phyloP scores from a whole-genome alignment of 257 asterid genomes.

The Solanum tarapatanum region DNA sequence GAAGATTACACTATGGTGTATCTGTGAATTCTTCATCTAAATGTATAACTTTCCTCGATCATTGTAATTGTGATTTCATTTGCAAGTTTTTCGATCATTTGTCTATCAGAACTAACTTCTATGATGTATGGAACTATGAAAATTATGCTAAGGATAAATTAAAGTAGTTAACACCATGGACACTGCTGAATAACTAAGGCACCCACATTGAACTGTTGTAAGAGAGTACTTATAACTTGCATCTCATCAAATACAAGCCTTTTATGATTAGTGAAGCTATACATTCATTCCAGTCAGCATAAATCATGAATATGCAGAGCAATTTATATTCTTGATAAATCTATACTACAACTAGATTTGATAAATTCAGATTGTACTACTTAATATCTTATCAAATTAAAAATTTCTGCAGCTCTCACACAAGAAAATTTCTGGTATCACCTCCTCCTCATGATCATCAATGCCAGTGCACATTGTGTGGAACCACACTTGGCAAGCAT shows the following conservation, averaged over 20 bases:
- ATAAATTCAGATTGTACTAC: background rate
- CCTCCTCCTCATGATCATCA: slow-evolving; percentile 5
- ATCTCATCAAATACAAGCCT: background rate
- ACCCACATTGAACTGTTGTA: background rate
- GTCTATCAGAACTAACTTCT: background rate
- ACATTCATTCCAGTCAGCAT: background rate
- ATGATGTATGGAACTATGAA: background rate
- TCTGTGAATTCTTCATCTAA: background rate
- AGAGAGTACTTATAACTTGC: background rate
- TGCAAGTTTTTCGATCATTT: background rate
- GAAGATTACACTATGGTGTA: background rate
- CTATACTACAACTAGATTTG: background rate
- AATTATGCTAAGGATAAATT: background rate
- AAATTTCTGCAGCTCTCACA: slow-evolving; percentile 1
- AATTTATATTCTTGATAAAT: background rate
- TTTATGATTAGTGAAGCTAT: background rate
- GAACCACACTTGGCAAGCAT: slow-evolving; percentile 10
- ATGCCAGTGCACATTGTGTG: slow-evolving; percentile 11
- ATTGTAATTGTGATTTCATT: background rate
- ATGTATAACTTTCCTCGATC: background rate
- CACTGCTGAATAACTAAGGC: background rate
- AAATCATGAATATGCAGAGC: background rate
- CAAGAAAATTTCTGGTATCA: background rate
- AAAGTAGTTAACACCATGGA: background rate
- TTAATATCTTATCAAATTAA: background rate